Base-by-base conservation (phyloP, 1,284 basidiomycete species). In the Cronartium ribicola region DNA sequence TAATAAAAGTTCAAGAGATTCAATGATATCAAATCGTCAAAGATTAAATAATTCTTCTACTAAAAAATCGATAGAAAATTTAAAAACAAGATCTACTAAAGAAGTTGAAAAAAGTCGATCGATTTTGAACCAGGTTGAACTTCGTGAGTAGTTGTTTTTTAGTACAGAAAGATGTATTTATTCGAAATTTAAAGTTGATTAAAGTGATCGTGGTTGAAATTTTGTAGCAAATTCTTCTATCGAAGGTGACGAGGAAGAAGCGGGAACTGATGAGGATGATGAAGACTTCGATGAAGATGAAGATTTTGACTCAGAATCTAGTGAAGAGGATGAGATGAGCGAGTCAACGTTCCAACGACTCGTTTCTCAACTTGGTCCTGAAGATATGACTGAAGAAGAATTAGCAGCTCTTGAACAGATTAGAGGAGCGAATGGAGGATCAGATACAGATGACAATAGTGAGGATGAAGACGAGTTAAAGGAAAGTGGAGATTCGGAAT, bases 351-450 rank as follows among this genome's bases (percentile, higher is more conserved):
- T 20, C 10, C 51, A n/a, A n/a, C n/a, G 51, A 55, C 51, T 55
- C 8, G 5, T 55, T 55, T 55, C 51, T 55, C 5, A 55, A 55
- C 29, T 55, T 7, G 8, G 17, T 20, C 51, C 51, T 7, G 51
- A 55, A 55, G 51, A 55, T 20, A 55, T 55, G 51, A 55, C 51
- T 55, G 51, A 55, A 20, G 7, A 55, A 55, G 51, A 55, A 55
- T 29, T 55, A 20, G n/a, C 29, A 55, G 2, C 29, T 7, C 29
- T 55, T 20, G 51, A 20, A 4, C 51, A 55, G 10, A 20, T 11
- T 20, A n/a, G 29, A 55, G 4, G 5, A 8, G 6, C n/a, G n/a
- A 10, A 6, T 7, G 17, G 29, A 55, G 51, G 51, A 55, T n/a
- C n/a, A 46, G 44, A n/a, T 46, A n/a, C 51, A 55, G 29, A 29